Evolutionary conservation across 495 filamentous ascomycete genomes (phyloP), one percentile per base, ranked within the genome.

Genomic region (Daldinia concentrica): DNA sequence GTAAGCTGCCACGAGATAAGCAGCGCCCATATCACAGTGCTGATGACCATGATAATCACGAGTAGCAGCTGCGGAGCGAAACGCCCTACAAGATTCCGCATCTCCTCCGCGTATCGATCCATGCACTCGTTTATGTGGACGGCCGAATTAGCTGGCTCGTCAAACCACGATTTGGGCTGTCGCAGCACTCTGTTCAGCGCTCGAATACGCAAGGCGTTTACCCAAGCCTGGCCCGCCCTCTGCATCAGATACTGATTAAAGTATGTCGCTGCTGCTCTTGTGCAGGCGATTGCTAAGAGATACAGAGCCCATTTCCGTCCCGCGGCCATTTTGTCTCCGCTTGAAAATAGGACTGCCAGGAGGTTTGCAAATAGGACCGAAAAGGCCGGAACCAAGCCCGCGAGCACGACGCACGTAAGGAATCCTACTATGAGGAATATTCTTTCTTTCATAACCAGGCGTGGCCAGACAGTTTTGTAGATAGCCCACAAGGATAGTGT

Each of bases 141-240:
- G 1, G 91, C 79, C 0, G 82, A 86, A 79, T 98, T 92, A 41
- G 81, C 82, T 2, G 90, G 83, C 26, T 86, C 81, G 66, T 93
- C 92, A 72, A 97, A 97, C 91, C 93, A 99, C n/a, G 85, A 77
- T 68, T 86, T 88, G 12, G 94, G 93, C 77, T 98, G 95, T 39
- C 86, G 84, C 8, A 99, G 81, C 15, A 97, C 86, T 3, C 88
- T 87, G 62, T 83, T 82, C 56, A 97, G 83, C 4, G 92, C 89
- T 78, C 87, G 84, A 15, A 85, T 83, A 1, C 94, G 90, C 2
- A 96, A 83, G 1, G 79, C 74, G 74, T 95, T 90, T 50, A 94
- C 85, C 95, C 95, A 98, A 24, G 83, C 79, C 72, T 97, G 93
- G 3, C 89, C 92, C 29, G 83, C 89, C 17, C 81, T 79, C 62